Percentiles rank a stretch among this genome's conserved stretches.
Evolutionary conservation across 2,329 filamentous ascomycete species (phyloP).

Genomic region (Fusarium protoensiforme): DNA sequence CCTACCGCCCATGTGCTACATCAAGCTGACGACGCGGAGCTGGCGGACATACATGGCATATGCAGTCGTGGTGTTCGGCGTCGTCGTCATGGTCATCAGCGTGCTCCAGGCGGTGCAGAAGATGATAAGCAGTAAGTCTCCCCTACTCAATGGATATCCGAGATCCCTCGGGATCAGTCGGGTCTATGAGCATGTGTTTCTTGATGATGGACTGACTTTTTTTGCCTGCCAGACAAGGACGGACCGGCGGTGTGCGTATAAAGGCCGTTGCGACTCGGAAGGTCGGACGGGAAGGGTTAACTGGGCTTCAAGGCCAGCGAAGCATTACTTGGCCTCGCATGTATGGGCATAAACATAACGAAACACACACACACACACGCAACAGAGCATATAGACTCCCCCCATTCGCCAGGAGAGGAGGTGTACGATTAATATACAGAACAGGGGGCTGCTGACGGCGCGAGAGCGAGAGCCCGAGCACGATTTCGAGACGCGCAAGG

Average conservation of each 20-base stretch:
- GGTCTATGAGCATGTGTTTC: background rate
- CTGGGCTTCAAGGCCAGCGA: background rate
- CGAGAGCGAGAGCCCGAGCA: background rate
- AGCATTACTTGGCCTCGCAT: slow-evolving; percentile 10
- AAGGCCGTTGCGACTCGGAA: background rate
- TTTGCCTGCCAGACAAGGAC: slow-evolving; percentile 35
- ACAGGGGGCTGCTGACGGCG: background rate
- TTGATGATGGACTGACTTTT: slow-evolving; percentile 24
- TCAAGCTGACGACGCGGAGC: slow-evolving; percentile 85
- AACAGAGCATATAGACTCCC: slow-evolving; percentile 31
- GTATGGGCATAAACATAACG: slow-evolving; percentile 10
- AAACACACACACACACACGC: slow-evolving; percentile 5
- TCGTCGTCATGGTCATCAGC: slow-evolving; percentile 83
- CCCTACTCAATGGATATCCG: background rate
- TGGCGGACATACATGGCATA: slow-evolving; percentile 80
- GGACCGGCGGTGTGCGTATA: slow-evolving; percentile 41
- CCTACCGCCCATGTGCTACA: slow-evolving; percentile 91
- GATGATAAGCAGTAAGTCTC: slow-evolving; percentile 62
- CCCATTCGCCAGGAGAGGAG: background rate
- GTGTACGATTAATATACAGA: slow-evolving; percentile 22
- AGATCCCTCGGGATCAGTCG: background rate
- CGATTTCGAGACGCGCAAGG: background rate
- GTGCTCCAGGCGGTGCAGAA: slow-evolving; percentile 78
- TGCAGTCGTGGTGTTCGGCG: slow-evolving; percentile 81
- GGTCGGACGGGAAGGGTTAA: background rate